Evolutionary conservation across 2,329 filamentous ascomycete species (phyloP), one percentile per base, ranked within the genome.

Genomic region (Monilinia laxa): DNA sequence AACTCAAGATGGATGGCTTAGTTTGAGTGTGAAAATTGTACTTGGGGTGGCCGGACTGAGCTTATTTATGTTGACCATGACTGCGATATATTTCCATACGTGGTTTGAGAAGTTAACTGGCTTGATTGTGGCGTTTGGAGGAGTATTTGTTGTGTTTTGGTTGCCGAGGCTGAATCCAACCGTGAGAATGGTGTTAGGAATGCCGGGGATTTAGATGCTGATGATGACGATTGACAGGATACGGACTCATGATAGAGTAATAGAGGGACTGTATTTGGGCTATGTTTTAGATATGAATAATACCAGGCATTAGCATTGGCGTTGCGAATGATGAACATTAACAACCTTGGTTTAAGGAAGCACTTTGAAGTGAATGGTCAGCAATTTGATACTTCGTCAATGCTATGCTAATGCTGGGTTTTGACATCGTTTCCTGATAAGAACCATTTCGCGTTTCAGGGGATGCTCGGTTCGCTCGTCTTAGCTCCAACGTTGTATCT

Each of bases 1-100:
- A n/a, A 69, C 62, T 35, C 67, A 67, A 52, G 56, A 65, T 47
- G 68, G 69, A 28, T 65, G 70, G 49, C 77, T 85, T 66, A 80
- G 82, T 3, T 71, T 84, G 62, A 79, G 83, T 11, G 79, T 79
- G 72, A 81, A 86, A 82, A 80, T 90, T 71, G 85, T 88, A 70
- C 79, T 84, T 31, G 83, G 75, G 0, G 86, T 97, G 35, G 84
- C 90, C 23, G 87, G 79, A 0, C 74, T 97, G 75, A 92, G 89
- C 75, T 85, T 89, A 81, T 98, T 95, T 92, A 99, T 99, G 95
- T 79, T 99, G 76, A 83, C 98, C 69, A 99, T 99, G 95, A 99
- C 95, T 52, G 93, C 93, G 3, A 93, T 96, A 51, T 99, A 94
- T 83, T 99, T 99, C 75, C 95, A 99, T 78, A 99, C 95, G 0